Evolutionary conservation across 2,329 filamentous ascomycete genomes (phyloP).

Genomic region (Emericellopsis atlantica): DNA sequence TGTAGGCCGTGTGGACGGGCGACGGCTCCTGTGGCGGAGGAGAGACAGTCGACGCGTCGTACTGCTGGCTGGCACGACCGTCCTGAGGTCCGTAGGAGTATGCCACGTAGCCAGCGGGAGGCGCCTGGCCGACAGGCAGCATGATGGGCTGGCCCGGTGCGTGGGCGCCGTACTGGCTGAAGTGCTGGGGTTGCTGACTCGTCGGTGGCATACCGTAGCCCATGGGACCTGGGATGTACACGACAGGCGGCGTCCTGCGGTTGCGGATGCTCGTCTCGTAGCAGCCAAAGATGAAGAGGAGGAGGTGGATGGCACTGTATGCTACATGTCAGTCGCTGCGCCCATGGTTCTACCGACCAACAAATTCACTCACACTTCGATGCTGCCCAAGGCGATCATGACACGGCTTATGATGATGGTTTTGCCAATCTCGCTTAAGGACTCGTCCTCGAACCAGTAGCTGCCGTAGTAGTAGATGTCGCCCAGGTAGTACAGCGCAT

Average conservation of each 20-base stretch:
- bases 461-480: background rate
- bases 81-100: background rate
- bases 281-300: conserved; percentile 10
- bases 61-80: background rate
- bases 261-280: conserved; percentile 9
- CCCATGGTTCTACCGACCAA: background rate
- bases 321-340: background rate
- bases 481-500: background rate
- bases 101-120: conserved; percentile 1
- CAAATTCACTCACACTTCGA: conserved; percentile 3
- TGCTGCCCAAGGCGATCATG: conserved; percentile 1
- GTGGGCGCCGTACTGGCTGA: background rate
- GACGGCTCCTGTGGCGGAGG: conserved; percentile 1
- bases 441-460: conserved; percentile 1
- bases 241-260: conserved; percentile 3
- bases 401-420: conserved; percentile 1
- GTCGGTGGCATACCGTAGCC: background rate
- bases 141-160: conserved; percentile 1
- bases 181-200: background rate
- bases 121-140: conserved; percentile 1
- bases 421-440: background rate
- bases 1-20: background rate
- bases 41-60: background rate
- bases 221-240: conserved; percentile 5
- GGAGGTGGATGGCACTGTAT: conserved; percentile 7